These are phyloP conservation scores for Blastobotrys terrestris DNA, from an alignment of 805 yeast genomes.

Conservation along the genomic window DNA sequence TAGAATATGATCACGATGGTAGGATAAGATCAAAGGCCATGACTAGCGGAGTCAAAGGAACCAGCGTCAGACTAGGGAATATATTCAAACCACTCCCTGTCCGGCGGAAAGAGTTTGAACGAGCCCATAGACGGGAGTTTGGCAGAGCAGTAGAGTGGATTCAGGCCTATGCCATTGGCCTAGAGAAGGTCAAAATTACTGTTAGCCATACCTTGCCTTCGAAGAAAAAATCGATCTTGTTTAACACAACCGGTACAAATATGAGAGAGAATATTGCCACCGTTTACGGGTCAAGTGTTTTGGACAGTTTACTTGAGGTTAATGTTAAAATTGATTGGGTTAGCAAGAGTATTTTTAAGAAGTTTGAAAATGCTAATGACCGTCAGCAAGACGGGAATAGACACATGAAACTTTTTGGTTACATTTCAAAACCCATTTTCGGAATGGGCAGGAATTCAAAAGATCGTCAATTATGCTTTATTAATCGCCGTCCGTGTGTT, in stretches of 20 bases:
- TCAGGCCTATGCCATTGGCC: slow-evolving; percentile 62
- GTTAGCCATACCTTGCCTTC: slow-evolving; percentile 44
- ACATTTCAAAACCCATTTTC: slow-evolving; percentile 67
- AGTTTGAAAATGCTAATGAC: slow-evolving; percentile 2
- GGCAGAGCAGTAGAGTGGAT: slow-evolving; percentile 56
- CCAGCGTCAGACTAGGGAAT: slow-evolving; percentile 50
- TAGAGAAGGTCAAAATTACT: slow-evolving; percentile 50
- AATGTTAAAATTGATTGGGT: slow-evolving; percentile 27
- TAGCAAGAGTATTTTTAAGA: slow-evolving; percentile 12
- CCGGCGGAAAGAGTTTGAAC: slow-evolving; percentile 64
- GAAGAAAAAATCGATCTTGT: slow-evolving; percentile 46
- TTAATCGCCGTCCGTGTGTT: slow-evolving; percentile 71
- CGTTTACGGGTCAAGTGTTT: slow-evolving; percentile 64
- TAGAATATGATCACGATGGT: slow-evolving; percentile 56
- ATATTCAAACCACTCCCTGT: slow-evolving; percentile 76
- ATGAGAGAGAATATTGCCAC: slow-evolving; percentile 55
- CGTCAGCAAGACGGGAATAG: slow-evolving; percentile 16
- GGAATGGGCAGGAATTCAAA: slow-evolving; percentile 67
- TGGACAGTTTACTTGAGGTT: slow-evolving; percentile 51
- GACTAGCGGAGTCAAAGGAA: slow-evolving; percentile 60
- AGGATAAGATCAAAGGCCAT: slow-evolving; percentile 32
- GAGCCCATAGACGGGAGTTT: slow-evolving; percentile 65
- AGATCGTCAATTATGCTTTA: slow-evolving; percentile 69
- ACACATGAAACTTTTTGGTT: slow-evolving; percentile 42
- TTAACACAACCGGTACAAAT: slow-evolving; percentile 48